These are phyloP conservation scores for Niebla homalea DNA, from an alignment of 495 filamentous ascomycete genomes.

Conservation along the genomic window DNA sequence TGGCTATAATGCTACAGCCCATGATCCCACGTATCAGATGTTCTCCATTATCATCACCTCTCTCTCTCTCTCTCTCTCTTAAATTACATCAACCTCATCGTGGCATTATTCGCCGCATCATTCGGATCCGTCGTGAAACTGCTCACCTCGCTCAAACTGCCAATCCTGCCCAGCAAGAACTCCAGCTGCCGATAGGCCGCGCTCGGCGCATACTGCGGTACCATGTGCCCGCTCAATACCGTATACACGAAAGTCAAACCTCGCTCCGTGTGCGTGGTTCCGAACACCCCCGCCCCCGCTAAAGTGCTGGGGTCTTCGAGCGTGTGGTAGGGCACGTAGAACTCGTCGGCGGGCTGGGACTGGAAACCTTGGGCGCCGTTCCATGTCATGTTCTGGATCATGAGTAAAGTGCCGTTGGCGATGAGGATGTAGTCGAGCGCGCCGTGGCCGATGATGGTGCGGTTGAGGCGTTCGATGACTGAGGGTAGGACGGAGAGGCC, in stretches of 20 bases:
- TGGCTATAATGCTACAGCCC: too few species aligned
- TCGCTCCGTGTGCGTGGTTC: constrained; percentile 36
- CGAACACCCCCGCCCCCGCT: constrained; percentile 33
- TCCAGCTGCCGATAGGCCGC: constrained; percentile 44
- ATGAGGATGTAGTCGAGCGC: constrained; percentile 47
- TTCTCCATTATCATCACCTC: too few species aligned
- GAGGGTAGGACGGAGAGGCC: constrained; percentile 37
- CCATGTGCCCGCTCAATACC: constrained; percentile 10
- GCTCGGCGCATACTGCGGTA: constrained; percentile 37
- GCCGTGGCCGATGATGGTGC: constrained; percentile 46
- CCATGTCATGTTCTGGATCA: constrained; percentile 60
- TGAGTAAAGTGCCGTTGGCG: constrained; percentile 45
- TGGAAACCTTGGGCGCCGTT: constrained; percentile 50
- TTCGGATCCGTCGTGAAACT: constrained; percentile 13
- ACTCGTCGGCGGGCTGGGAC: constrained; percentile 24
- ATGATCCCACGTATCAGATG: too few species aligned
- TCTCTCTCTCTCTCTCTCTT: too few species aligned
- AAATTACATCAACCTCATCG: too few species aligned
- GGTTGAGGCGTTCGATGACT: constrained; percentile 49
- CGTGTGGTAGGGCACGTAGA: constrained; percentile 38
- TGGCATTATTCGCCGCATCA: constrained; percentile 1
- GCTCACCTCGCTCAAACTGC: constrained; percentile 5
- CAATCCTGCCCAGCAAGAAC: constrained; percentile 38
- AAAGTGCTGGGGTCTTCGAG: constrained; percentile 19
- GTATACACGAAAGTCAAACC: constrained; percentile 36